Percentiles rank a stretch among this genome's conserved stretches.
Evolutionary conservation across 2,329 filamentous ascomycete species (phyloP).

Genomic region (Fusarium clavum): DNA sequence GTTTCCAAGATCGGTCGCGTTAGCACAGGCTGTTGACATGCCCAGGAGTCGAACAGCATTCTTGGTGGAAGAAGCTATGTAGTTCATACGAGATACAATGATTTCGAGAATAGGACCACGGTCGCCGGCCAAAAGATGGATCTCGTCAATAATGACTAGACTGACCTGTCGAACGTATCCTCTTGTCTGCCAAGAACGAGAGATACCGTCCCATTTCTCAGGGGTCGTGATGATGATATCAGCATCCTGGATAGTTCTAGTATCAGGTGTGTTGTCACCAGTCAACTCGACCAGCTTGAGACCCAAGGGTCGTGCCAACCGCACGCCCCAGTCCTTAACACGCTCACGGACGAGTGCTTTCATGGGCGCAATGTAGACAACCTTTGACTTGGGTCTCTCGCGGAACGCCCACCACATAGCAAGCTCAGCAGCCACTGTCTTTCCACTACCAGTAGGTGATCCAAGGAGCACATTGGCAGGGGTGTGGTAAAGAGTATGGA

Average conservation of each 20-base stretch:
- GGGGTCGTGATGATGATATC: conserved; percentile 99
- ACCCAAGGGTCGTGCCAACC: conserved; percentile 84
- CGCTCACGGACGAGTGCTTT: conserved; percentile 97
- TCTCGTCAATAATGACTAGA: conserved; percentile 98
- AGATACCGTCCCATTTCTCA: conserved; percentile 99
- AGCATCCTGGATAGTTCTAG: conserved; percentile 91
- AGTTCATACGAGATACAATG: conserved; percentile 95
- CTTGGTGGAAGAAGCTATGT: conserved; percentile 94
- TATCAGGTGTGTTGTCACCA: conserved; percentile 97
- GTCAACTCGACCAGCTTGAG: conserved; percentile 95
- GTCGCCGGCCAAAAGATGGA: conserved; percentile 95
- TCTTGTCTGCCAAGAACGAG: conserved; percentile 97
- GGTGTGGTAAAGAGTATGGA: conserved; percentile 95
- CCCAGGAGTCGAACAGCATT: conserved; percentile 89
- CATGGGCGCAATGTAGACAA: conserved; percentile 99
- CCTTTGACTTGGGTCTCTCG: conserved; percentile 92
- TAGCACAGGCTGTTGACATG: conserved; percentile 99
- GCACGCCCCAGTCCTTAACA: conserved; percentile 91
- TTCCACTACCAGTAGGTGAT: conserved; percentile 96
- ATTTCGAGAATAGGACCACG: conserved; percentile 98
- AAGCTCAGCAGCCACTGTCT: conserved; percentile 94
- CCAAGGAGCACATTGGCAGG: conserved; percentile 91
- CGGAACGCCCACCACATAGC: conserved; percentile 99
- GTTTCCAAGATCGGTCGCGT: conserved; percentile 91
- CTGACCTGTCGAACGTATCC: conserved; percentile 95